Conservation (phyloP, 2,329 filamentous ascomycete genomes). For the Neofusicoccum cordaticola region DNA sequence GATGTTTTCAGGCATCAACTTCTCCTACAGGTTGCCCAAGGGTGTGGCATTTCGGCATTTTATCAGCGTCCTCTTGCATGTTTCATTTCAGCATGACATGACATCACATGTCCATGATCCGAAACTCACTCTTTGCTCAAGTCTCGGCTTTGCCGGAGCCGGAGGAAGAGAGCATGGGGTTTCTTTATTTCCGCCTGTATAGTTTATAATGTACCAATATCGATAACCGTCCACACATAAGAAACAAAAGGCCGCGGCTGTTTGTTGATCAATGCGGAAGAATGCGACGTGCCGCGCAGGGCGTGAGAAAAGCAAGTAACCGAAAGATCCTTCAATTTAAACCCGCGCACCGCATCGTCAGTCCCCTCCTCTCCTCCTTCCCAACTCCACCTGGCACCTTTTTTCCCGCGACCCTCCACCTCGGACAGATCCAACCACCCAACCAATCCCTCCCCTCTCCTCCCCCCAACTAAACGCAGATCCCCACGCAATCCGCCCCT, state of each 20-base stretch:
- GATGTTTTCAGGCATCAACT: not conserved
- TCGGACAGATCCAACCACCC: no score
- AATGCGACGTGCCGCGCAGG: no score
- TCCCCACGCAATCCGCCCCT: constrained; percentile 43
- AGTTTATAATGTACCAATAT: constrained; percentile 1
- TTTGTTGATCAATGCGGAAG: no score
- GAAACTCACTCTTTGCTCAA: not conserved
- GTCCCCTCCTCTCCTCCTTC: no score
- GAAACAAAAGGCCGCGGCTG: not conserved
- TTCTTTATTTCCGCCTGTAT: not conserved
- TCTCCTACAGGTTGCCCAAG: not conserved
- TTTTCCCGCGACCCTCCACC: no score
- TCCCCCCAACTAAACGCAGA: constrained; percentile 33
- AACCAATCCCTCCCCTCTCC: no score
- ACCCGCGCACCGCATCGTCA: no score
- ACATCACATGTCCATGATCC: not conserved
- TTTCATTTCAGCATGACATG: not conserved
- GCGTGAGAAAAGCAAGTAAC: no score
- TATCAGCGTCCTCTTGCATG: not conserved
- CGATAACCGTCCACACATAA: not conserved
- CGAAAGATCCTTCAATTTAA: no score
- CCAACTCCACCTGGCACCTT: no score
- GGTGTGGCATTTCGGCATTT: not conserved
- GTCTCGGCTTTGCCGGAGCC: not conserved
- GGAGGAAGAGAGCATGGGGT: not conserved